Evolutionary conservation across 1,139 yeast genomes (phyloP).

Genomic region (Sugiyamaella japonica): DNA sequence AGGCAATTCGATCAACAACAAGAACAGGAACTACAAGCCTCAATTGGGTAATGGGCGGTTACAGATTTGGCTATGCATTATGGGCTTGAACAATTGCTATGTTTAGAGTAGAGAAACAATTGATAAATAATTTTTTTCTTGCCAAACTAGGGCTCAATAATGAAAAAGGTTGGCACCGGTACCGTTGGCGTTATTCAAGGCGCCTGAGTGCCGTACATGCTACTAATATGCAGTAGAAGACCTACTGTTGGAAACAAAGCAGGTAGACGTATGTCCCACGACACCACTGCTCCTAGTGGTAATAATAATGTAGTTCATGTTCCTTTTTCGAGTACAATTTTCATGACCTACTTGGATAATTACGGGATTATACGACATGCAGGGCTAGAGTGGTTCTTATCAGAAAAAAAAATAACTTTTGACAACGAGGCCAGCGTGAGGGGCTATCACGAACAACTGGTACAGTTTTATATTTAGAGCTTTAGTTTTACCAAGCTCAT

Average conservation of each 20-base stretch:
- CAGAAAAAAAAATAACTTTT: neutral
- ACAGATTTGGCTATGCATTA: neutral
- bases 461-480: too few relatives aligned
- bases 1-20: neutral
- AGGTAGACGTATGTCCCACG: neutral
- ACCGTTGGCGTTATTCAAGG: neutral
- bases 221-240: neutral
- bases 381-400: neutral
- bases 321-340: neutral
- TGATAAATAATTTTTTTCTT: too few relatives aligned
- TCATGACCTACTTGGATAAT: neutral
- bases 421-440: neutral
- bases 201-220: neutral
- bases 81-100: neutral
- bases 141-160: too few relatives aligned
- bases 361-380: neutral
- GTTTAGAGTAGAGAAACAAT: neutral
- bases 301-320: neutral
- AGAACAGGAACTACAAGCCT: neutral
- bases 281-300: neutral
- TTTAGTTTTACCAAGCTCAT: too few relatives aligned
- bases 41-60: neutral
- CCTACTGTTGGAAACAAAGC: neutral
- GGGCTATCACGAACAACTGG: too few relatives aligned
- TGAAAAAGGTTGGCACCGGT: too few relatives aligned